Base-by-base conservation (phyloP, 2,329 filamentous ascomycete genomes). In the Penicillium rolfsii region DNA sequence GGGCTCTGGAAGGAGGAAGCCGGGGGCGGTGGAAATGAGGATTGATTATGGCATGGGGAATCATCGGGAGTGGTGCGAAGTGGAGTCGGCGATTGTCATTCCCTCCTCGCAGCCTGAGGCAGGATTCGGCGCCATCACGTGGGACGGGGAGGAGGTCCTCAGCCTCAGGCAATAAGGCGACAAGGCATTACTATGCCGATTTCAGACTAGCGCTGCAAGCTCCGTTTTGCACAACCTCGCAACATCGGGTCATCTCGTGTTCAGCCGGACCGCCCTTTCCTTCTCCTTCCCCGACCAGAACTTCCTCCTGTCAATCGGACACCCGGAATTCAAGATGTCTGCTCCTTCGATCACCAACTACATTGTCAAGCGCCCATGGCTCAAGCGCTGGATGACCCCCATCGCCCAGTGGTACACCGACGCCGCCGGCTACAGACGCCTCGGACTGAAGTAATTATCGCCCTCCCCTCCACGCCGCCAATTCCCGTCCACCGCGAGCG, bases 361-460 rank as follows among this genome's bases (percentile, higher is more conserved):
- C 76, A 86, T 97, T 76, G 76, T 87, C 77, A 90, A 90, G 84
- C 89, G 93, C 74, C 93, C 94, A 70, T 97, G 91, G 91, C 87
- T 98, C 76, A 82, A 84, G 80, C 88, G 84, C 72, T 84, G 90
- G 82, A 82, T 98, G 79, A 87, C 83, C 83, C 95, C 95, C 69
- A 77, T 97, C 68, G 87, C 93, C 80, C 86, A 88, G 75, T 97
- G 92, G 92, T 98, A 98, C 83, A 82, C 82, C 81, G 89, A 94
- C 77, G 90, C 92, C 73, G 86, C 93, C 72, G 94, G 94, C 77
- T 97, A 97, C 86, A 90, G 93, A 81, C 87, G 94, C 86, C 85
- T 97, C 75, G 94, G 94, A 74, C 85, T 97, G 81, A 91, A 85
- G 93, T 97, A 89, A 78, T 81, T 67, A 60, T 65, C 62, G 62